Conservation (phyloP, 768 basidiomycete genomes). For the Hericium erinaceus region DNA sequence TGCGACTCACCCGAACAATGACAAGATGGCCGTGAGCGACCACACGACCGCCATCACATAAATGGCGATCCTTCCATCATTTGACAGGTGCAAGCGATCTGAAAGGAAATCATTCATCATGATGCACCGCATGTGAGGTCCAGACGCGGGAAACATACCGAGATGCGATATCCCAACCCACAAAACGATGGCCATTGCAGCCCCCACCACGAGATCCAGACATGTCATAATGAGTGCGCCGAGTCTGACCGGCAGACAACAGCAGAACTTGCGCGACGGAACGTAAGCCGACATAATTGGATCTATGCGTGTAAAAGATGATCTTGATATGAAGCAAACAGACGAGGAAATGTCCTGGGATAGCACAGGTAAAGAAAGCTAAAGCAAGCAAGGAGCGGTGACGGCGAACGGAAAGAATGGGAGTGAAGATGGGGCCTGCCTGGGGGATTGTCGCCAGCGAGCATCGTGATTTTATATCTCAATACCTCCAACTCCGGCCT, state of each 20-base stretch:
- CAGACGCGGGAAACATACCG: constrained; percentile 25
- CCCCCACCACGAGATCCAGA: constrained; percentile 33
- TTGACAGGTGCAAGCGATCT: neutral
- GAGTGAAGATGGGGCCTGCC: too few species aligned
- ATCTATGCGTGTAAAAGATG: too few species aligned
- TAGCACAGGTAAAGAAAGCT: too few species aligned
- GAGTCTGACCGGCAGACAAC: constrained; percentile 56
- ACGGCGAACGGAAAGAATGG: too few species aligned
- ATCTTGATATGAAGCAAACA: constrained; percentile 17
- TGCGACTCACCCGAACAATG: constrained; percentile 10
- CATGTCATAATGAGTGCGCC: constrained; percentile 51
- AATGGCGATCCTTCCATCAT: constrained; percentile 8
- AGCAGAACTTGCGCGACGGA: constrained; percentile 50
- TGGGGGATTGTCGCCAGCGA: too few species aligned
- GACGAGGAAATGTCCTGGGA: neutral
- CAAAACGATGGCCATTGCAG: constrained; percentile 33
- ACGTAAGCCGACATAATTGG: constrained; percentile 27
- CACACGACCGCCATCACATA: constrained; percentile 3
- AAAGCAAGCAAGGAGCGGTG: too few species aligned
- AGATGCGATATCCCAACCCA: constrained; percentile 38
- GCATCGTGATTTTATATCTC: too few species aligned
- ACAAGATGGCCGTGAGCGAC: constrained; percentile 2
- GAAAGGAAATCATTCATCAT: too few species aligned
- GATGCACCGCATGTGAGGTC: too few species aligned
- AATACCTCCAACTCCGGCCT: too few species aligned